phyloP scores from a whole-genome alignment of 176 grass and related monocot species.

The Hordeum vulgare region MorexV3_pseudomolecules_assembly NC_058524.1:505744856-505745355 shows the following conservation, averaged over 20 bases:
- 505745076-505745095: background rate
- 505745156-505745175: background rate
- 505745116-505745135: background rate
- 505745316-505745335: background rate
- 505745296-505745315: background rate
- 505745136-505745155: background rate
- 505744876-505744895: background rate
- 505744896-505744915: background rate
- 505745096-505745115: background rate
- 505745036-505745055: background rate
- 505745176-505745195: background rate
- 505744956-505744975: background rate
- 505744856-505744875: background rate
- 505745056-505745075: background rate
- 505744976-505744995: background rate
- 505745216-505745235: background rate
- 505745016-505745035: background rate
- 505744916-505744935: constrained; percentile 39
- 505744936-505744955: background rate
- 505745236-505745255: background rate
- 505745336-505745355: background rate
- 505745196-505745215: background rate
- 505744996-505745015: background rate
- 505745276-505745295: background rate
- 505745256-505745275: background rate